Conservation (phyloP, 2,329 filamentous ascomycete genomes). For the Talaromyces sp. region DNA sequence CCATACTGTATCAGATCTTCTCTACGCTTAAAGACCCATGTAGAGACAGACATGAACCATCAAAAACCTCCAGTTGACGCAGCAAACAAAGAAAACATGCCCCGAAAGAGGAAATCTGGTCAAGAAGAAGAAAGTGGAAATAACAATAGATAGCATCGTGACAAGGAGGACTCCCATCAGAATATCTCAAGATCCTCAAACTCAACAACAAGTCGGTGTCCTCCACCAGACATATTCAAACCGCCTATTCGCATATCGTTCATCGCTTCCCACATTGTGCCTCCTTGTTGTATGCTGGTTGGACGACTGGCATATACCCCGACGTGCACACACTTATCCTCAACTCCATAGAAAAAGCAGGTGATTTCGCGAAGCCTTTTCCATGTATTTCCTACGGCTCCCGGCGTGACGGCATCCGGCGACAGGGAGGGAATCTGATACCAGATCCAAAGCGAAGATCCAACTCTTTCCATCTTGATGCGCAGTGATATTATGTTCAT, state of each 20-base stretch:
- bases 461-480: constrained; percentile 56
- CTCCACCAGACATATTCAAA: constrained; percentile 21
- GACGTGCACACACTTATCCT: constrained; percentile 57
- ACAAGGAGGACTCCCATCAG: too few relatives aligned
- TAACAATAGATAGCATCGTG: too few relatives aligned
- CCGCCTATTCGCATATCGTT: constrained; percentile 30
- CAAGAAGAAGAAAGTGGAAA: too few relatives aligned
- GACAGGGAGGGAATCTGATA: constrained; percentile 47
- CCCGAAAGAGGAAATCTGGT: too few relatives aligned
- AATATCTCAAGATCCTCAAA: constrained; percentile 52
- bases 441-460: constrained; percentile 56
- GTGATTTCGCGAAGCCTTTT: constrained; percentile 58
- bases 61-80: too few relatives aligned
- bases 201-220: constrained; percentile 46
- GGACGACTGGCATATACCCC: constrained; percentile 58
- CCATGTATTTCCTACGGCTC: constrained; percentile 48
- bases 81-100: too few relatives aligned
- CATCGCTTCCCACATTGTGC: constrained; percentile 39
- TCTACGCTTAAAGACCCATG: too few relatives aligned
- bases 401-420: constrained; percentile 33
- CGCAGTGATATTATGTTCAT: constrained; percentile 47
- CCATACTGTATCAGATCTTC: too few relatives aligned
- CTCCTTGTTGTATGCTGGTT: constrained; percentile 43
- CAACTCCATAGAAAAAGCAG: constrained; percentile 60
- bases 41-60: too few relatives aligned